A percentile compares a stretch with the other conserved stretches of the same genome.
Conservation (phyloP, 2,329 filamentous ascomycete species). For the Zasmidium cellare region DNA sequence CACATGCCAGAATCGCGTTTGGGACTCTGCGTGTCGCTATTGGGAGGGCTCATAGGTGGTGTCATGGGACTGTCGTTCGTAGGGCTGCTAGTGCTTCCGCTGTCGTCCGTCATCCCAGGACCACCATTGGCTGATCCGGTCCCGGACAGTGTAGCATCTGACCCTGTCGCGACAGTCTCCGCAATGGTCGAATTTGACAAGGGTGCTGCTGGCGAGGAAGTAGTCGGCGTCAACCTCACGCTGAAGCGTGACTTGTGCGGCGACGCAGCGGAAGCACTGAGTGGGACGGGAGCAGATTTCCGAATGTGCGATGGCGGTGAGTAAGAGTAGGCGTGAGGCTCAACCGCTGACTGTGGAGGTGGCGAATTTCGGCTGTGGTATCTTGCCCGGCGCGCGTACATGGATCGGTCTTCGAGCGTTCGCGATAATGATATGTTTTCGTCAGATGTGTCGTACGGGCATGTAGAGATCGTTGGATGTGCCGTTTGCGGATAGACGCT, state of each 20-base stretch:
- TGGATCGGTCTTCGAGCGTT: conserved; percentile 41
- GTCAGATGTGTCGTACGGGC: conserved; percentile 44
- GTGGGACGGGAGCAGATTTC: conserved; percentile 35
- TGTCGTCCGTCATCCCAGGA: conserved; percentile 63
- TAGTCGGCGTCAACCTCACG: conserved; percentile 34
- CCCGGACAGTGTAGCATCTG: conserved; percentile 28
- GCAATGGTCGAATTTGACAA: conserved; percentile 14
- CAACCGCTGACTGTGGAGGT: conserved; percentile 30
- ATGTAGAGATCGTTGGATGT: conserved; percentile 40
- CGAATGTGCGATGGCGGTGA: conserved; percentile 21
- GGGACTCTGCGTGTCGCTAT: conserved; percentile 32
- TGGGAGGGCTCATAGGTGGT: conserved; percentile 71
- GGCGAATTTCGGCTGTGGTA: conserved; percentile 32
- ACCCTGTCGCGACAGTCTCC: conserved; percentile 16
- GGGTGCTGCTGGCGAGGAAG: conserved; percentile 28
- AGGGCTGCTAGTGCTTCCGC: conserved; percentile 58
- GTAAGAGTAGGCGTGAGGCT: conserved; percentile 30
- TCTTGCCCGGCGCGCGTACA: conserved; percentile 24
- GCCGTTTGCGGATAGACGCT: conserved; percentile 54
- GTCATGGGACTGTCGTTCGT: conserved; percentile 62
- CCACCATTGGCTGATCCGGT: conserved; percentile 39
- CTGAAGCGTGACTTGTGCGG: conserved; percentile 35
- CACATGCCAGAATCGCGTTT: conserved; percentile 39
- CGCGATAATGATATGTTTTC: conserved; percentile 33
- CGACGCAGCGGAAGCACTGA: conserved; percentile 31